phyloP scores from a whole-genome alignment of 768 basidiomycete genomes.

The Rhodotorula sphaerocarpa region DNA sequence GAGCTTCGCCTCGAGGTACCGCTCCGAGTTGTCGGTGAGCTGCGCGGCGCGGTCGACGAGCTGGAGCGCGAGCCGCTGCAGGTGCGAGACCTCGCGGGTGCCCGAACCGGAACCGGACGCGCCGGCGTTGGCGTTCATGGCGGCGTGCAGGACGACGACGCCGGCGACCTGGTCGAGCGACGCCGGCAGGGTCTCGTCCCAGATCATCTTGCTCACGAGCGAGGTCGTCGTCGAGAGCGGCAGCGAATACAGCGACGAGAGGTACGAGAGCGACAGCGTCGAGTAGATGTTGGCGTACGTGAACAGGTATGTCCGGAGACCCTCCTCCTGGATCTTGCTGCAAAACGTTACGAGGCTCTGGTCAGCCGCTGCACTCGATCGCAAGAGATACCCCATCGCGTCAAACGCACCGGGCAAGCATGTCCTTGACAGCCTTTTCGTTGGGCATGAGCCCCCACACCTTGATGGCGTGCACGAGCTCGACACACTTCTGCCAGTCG shows the following conservation, averaged over 20 bases:
- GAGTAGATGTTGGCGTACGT: constrained; percentile 93
- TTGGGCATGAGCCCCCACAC: constrained; percentile 97
- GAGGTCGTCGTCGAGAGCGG: constrained; percentile 73
- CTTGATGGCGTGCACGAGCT: constrained; percentile 90
- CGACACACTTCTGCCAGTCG: constrained; percentile 92
- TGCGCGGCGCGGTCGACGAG: constrained; percentile 78
- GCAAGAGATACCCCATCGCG: background rate
- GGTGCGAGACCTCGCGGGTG: constrained; percentile 65
- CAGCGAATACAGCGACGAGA: constrained; percentile 79
- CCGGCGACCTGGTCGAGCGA: constrained; percentile 84
- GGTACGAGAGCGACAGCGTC: constrained; percentile 75
- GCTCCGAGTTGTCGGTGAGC: constrained; percentile 88
- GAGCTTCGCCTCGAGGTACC: constrained; percentile 33
- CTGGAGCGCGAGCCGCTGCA: constrained; percentile 80
- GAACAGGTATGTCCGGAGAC: constrained; percentile 90
- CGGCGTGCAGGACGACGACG: constrained; percentile 77
- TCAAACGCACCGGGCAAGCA: constrained; percentile 71
- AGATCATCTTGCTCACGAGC: constrained; percentile 96
- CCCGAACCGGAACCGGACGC: background rate
- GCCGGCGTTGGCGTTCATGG: background rate
- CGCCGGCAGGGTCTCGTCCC: constrained; percentile 83
- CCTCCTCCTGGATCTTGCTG: constrained; percentile 97
- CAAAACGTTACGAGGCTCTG: no score
- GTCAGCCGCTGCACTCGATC: background rate
- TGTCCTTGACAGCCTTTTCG: constrained; percentile 75